Percentiles rank a stretch among this genome's conserved stretches.
Conservation (phyloP, 148 eudicot genomes). For the Dysphania ambrosioides region DNA sequence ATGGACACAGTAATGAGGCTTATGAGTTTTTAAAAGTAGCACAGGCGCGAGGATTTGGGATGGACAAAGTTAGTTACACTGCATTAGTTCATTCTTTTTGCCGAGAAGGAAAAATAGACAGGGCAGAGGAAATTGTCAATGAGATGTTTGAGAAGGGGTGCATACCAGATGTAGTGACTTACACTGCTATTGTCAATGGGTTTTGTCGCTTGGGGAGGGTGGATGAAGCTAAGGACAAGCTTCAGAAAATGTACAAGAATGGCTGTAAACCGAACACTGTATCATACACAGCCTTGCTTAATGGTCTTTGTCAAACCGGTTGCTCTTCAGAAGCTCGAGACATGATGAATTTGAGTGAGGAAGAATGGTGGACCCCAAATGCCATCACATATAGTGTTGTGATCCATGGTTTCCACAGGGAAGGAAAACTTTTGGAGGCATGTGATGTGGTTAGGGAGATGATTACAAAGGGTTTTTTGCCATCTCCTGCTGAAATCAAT, state of each 20-base stretch:
- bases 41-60: slow-evolving; percentile 27
- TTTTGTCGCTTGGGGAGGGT: slow-evolving; percentile 20
- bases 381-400: slow-evolving; percentile 30
- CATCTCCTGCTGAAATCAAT: slow-evolving; percentile 30
- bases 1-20: slow-evolving; percentile 26
- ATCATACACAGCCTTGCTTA: slow-evolving; percentile 30
- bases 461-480: slow-evolving; percentile 28
- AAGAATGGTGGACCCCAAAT: slow-evolving; percentile 38
- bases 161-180: slow-evolving; percentile 32
- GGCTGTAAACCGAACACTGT: slow-evolving; percentile 34
- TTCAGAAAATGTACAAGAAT: slow-evolving; percentile 26
- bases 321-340: slow-evolving; percentile 29
- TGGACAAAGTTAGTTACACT: slow-evolving; percentile 32
- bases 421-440: slow-evolving; percentile 26
- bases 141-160: slow-evolving; percentile 31
- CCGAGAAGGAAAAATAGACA: slow-evolving; percentile 22
- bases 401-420: slow-evolving; percentile 31
- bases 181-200: slow-evolving; percentile 27
- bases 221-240: slow-evolving; percentile 29
- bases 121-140: slow-evolving; percentile 24
- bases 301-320: slow-evolving; percentile 32
- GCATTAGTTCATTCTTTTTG: slow-evolving; percentile 29
- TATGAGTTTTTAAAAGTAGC: slow-evolving; percentile 21
- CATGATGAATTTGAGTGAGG: slow-evolving; percentile 29
- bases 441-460: slow-evolving; percentile 33